A percentile compares a stretch with the other conserved stretches of the same genome.
These are phyloP conservation scores for Penicillium silybi DNA, from an alignment of 495 filamentous ascomycete species.

Conservation along the genomic window DNA sequence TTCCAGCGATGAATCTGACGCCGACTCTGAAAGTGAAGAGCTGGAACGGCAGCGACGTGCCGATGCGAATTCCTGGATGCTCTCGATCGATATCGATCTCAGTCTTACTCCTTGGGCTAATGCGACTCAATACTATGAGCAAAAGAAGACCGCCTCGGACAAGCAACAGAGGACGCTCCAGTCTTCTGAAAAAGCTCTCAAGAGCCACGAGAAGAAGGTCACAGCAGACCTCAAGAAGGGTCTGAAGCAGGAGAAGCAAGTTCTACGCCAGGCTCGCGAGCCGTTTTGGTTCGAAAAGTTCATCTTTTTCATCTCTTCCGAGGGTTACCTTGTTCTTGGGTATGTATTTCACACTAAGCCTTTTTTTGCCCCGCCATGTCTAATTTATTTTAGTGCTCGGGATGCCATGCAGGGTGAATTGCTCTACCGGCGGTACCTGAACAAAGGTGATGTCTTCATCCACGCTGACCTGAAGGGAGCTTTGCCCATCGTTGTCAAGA, in stretches of 20 bases:
- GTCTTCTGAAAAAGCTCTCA: slow-evolving; percentile 80
- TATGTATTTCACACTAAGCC: slow-evolving; percentile 26
- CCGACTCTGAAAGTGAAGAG: slow-evolving; percentile 54
- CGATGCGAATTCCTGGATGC: slow-evolving; percentile 28
- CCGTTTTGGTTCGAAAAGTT: slow-evolving; percentile 97
- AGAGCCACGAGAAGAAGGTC: slow-evolving; percentile 86
- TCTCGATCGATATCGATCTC: slow-evolving; percentile 82
- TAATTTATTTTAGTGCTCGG: slow-evolving; percentile 53
- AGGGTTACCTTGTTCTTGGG: slow-evolving; percentile 86
- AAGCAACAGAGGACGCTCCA: slow-evolving; percentile 84
- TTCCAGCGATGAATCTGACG: slow-evolving; percentile 58
- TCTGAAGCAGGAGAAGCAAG: slow-evolving; percentile 86
- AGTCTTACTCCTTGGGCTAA: slow-evolving; percentile 79
- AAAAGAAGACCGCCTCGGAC: slow-evolving; percentile 74
- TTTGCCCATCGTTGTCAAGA: slow-evolving; percentile 78
- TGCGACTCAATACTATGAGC: slow-evolving; percentile 84
- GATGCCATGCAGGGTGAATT: slow-evolving; percentile 91
- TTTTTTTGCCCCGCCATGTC: neutral
- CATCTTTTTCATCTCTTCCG: slow-evolving; percentile 88
- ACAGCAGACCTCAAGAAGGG: slow-evolving; percentile 76
- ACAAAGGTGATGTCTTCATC: slow-evolving; percentile 86
- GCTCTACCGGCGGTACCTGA: slow-evolving; percentile 77
- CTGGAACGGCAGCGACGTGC: slow-evolving; percentile 26
- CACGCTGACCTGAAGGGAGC: slow-evolving; percentile 89
- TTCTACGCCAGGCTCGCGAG: slow-evolving; percentile 76